phyloP scores from a whole-genome alignment of 1,139 yeast genomes.

The Cylindricascospora bacillispora region DNA sequence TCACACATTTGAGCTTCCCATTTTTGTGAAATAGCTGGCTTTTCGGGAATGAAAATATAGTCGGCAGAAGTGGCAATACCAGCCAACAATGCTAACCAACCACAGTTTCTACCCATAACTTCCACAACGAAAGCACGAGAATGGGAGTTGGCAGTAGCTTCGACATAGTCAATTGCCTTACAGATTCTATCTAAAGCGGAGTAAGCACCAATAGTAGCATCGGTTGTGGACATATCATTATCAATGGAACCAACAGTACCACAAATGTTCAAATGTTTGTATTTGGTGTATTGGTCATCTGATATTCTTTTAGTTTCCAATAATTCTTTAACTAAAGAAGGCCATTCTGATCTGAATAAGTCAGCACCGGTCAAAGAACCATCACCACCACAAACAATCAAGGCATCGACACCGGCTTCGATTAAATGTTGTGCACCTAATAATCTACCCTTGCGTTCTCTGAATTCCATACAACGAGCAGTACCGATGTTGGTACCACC shows the following conservation, averaged over 20 bases:
- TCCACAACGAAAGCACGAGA: constrained; percentile 96
- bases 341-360: constrained; percentile 89
- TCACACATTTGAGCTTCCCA: constrained; percentile 75
- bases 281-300: constrained; percentile 41
- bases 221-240: constrained; percentile 94
- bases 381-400: constrained; percentile 98
- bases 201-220: constrained; percentile 92
- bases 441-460: constrained; percentile 74
- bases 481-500: constrained; percentile 98
- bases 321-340: constrained; percentile 64
- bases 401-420: constrained; percentile 82
- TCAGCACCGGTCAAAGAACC: constrained; percentile 98
- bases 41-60: constrained; percentile 82
- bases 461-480: constrained; percentile 79
- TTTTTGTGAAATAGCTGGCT: constrained; percentile 13
- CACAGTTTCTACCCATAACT: constrained; percentile 99
- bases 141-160: constrained; percentile 93
- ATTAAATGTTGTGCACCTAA: constrained; percentile 75
- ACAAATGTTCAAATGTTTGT: constrained; percentile 71
- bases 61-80: constrained; percentile 96
- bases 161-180: constrained; percentile 79
- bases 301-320: constrained; percentile 42
- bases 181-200: constrained; percentile 90
- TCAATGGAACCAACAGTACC: constrained; percentile 96
- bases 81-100: constrained; percentile 95